Evolutionary conservation across 768 basidiomycete genomes (phyloP), one percentile per base, ranked within the genome.

Genomic region (Termitomyces sp.): DNA sequence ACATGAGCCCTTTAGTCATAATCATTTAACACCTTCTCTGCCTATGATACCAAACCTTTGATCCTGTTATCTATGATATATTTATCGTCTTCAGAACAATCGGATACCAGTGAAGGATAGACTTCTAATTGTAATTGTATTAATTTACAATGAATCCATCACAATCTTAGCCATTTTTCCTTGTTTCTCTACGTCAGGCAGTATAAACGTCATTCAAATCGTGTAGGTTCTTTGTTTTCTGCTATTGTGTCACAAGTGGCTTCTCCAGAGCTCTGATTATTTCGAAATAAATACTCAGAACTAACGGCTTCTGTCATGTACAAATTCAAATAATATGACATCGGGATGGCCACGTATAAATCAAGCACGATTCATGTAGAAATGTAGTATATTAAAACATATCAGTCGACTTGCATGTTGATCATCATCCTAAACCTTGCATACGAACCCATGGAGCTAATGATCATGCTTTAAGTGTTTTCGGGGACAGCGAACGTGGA

Each of bases 41-140:
- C 47, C 6, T n/a, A 51, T 32, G 20, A 59, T 47, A 51, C 57
- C 48, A 38, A n/a, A 20, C 38, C 9, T 42, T 42, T 50, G 47
- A 31, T 12, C 38, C 14, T 38, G 36, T 37, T 57, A 57, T 57
- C 56, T 57, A 48, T 57, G 25, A 38, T 37, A 25, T 57, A 57
- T 57, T 57, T 57, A 57, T 56, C 17, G 10, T 47, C 32, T 36
- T 36, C 20, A 36, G 46, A 34, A 40, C 37, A 38, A 15, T 15
- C 38, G 53, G 37, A 54, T 38, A 37, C 36, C 20, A 17, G 25
- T 56, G 32, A 20, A 31, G 11, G 31, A 42, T 17, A 46, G 34
- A 47, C 10, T 36, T 17, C 31, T 14, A 14, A 8, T 15, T 20
- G 29, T 15, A 12, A 25, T 37, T 47, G n/a, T 43, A 38, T 54